Evolutionary conservation across 2,329 filamentous ascomycete species (phyloP), one percentile per base, ranked within the genome.

Genomic region (Arthrobotrys musiformis): DNA sequence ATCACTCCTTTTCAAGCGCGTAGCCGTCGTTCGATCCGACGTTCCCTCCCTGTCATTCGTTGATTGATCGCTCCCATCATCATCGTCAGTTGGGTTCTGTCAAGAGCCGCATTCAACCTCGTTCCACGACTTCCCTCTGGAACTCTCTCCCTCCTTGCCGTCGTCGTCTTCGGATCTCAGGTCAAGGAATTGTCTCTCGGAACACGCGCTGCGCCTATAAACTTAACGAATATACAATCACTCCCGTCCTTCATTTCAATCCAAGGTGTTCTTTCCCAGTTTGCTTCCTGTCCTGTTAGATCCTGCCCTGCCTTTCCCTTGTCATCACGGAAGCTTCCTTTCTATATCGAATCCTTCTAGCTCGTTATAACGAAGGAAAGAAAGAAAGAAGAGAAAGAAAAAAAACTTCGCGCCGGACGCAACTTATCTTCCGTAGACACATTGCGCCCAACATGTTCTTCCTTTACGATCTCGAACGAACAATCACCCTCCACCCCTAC

Each of bases 391-490:
- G 5, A 19, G 40, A 7, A 19, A 42, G 13, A 42, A 42, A 42
- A 15, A 42, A 42, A 42, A 35, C 28, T 40, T 42, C 68, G 74
- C 67, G 62, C 62, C 54, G 74, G 62, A 50, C 69, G 62, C 67
- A 62, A 40, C 33, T 52, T 76, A 56, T 48, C 35, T 69, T 46
- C 52, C 30, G n/a, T 56, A 33, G 28, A 50, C 56, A 58, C 22
- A n/a, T 58, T 44, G 54, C 70, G 76, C 26, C 48, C 81, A 48
- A 35, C 44, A 99, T 99, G 95, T 99, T 98, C 85, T 99, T 99
- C 86, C 92, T 99, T 80, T 93, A 97, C 85, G 94, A 97, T 83
- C 91, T 98, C 85, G 93, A 97, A 86, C 93, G 94, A 83, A 91
- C 93, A 82, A 94, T 98, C 82, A 94, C 93, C 81, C 89, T 99